Conservation (phyloP, 495 filamentous ascomycete species). For the Aspergillus indologenus region DNA sequence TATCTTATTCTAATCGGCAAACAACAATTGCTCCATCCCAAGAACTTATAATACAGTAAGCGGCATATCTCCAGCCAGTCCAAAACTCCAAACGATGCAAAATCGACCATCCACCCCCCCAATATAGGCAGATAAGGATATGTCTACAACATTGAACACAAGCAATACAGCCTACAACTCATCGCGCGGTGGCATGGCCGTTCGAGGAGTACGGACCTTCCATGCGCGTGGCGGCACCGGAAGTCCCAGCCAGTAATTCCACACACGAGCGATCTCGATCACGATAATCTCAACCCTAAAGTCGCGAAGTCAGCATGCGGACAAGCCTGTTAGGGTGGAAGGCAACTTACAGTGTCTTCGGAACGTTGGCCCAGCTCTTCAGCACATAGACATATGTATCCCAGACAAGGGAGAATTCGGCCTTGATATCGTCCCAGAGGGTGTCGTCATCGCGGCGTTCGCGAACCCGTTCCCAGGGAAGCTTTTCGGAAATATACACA, state of each 20-base stretch:
- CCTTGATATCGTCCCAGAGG: slow-evolving; percentile 55
- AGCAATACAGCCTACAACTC: slow-evolving; percentile 49
- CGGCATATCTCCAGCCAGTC: not conserved
- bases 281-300: slow-evolving; percentile 58
- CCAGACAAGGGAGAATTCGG: slow-evolving; percentile 61
- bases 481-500: slow-evolving; percentile 29
- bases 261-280: slow-evolving; percentile 60
- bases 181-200: slow-evolving; percentile 37
- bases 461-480: slow-evolving; percentile 38
- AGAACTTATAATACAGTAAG: not conserved
- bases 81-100: slow-evolving; percentile 10
- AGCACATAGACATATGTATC: slow-evolving; percentile 63
- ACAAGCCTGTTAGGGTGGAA: no score
- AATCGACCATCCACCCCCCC: not conserved
- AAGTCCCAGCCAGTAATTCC: slow-evolving; percentile 75
- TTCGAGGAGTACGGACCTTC: slow-evolving; percentile 50
- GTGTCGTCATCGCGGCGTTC: slow-evolving; percentile 33
- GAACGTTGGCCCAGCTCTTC: slow-evolving; percentile 65
- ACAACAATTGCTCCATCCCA: not conserved
- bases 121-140: slow-evolving; percentile 7
- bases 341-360: slow-evolving; percentile 66
- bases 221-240: slow-evolving; percentile 68
- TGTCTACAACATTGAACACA: slow-evolving; percentile 12
- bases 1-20: slow-evolving; percentile 1
- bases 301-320: not conserved